Conservation (phyloP, 2,329 filamentous ascomycete genomes). For the Botryosphaeria agaves region DNA sequence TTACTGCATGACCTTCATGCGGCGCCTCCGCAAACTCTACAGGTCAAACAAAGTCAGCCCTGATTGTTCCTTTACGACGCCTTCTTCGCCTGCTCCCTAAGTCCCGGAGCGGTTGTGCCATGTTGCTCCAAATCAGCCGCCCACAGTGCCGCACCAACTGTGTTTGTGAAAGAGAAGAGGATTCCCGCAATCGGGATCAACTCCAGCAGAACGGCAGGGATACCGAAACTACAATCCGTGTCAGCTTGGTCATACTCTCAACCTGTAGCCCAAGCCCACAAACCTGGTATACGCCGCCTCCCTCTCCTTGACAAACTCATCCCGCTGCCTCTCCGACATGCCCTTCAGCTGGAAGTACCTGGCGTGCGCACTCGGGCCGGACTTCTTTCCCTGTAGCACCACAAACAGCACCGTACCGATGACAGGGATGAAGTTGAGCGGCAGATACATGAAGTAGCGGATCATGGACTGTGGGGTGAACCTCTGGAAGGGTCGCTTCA, state of each 20-base stretch:
- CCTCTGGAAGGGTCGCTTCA: slow-evolving; percentile 36
- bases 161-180: slow-evolving; percentile 79
- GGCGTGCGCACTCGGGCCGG: slow-evolving; percentile 35
- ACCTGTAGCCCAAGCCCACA: too few relatives aligned
- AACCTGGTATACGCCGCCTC: slow-evolving; percentile 68
- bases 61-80: slow-evolving; percentile 1
- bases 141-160: slow-evolving; percentile 87
- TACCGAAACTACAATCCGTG: slow-evolving; percentile 36
- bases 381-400: slow-evolving; percentile 42
- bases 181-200: slow-evolving; percentile 71
- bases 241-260: slow-evolving; percentile 3
- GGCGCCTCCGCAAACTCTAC: too few relatives aligned
- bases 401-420: slow-evolving; percentile 74
- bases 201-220: slow-evolving; percentile 67
- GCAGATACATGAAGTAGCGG: slow-evolving; percentile 69
- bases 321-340: slow-evolving; percentile 49
- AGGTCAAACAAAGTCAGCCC: too few relatives aligned
- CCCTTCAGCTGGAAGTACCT: slow-evolving; percentile 86
- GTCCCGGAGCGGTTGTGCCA: slow-evolving; percentile 12
- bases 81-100: slow-evolving; percentile 15
- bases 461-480: slow-evolving; percentile 44
- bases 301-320: slow-evolving; percentile 52
- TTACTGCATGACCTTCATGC: too few relatives aligned
- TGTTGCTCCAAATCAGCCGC: slow-evolving; percentile 42
- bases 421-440: slow-evolving; percentile 83